Evolutionary conservation across 129 eudicot genomes (phyloP).

Genomic region (Tanacetum coccineum): DNA sequence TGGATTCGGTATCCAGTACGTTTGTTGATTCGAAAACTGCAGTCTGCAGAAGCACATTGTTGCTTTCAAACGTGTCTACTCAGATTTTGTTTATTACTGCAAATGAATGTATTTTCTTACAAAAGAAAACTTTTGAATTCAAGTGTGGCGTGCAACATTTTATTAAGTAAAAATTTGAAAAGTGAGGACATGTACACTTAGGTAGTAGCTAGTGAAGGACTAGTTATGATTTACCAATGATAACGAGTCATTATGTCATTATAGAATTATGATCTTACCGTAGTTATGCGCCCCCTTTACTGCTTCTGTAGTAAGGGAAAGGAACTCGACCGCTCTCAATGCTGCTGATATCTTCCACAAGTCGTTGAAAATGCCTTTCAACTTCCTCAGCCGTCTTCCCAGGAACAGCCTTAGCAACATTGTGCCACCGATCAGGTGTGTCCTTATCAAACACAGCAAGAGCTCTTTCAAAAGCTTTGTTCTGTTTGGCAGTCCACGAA

Average conservation of each 20-base stretch:
- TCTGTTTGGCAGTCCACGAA: slow-evolving; percentile 67
- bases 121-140: not conserved
- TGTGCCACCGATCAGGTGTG: slow-evolving; percentile 79
- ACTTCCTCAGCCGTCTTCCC: slow-evolving; percentile 69
- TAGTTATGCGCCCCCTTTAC: slow-evolving; percentile 26
- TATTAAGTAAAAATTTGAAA: not conserved
- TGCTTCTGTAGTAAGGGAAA: slow-evolving; percentile 44
- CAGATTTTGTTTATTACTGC: too few relatives aligned
- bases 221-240: not conserved
- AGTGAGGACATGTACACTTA: not conserved
- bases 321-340: slow-evolving; percentile 66
- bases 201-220: not conserved
- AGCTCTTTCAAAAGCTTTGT: slow-evolving; percentile 79
- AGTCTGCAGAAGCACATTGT: too few relatives aligned
- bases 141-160: not conserved
- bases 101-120: not conserved
- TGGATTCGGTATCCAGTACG: too few relatives aligned
- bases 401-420: slow-evolving; percentile 67
- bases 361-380: slow-evolving; percentile 59
- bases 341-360: slow-evolving; percentile 52
- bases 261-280: slow-evolving; percentile 25
- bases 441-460: slow-evolving; percentile 69
- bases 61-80: too few relatives aligned
- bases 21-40: too few relatives aligned
- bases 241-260: not conserved